Evolutionary conservation across 2,329 filamentous ascomycete genomes (phyloP).

Genomic region (Neofusicoccum parvum): DNA sequence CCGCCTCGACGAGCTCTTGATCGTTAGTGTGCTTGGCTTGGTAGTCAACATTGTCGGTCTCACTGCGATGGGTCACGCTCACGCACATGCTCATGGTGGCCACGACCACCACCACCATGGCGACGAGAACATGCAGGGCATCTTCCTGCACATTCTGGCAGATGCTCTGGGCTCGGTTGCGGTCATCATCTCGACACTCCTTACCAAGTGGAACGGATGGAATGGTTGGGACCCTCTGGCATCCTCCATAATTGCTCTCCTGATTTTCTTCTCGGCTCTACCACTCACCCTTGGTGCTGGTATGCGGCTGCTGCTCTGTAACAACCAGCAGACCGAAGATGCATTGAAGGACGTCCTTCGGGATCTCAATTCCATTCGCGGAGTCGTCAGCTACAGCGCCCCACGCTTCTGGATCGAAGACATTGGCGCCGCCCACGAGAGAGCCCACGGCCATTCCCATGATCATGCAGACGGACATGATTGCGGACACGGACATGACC

Average conservation of each 20-base stretch:
- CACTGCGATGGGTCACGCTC: slow-evolving; percentile 70
- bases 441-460: slow-evolving; percentile 37
- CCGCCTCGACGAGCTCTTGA: slow-evolving; percentile 79
- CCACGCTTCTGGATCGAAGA: slow-evolving; percentile 95
- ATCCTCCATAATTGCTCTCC: slow-evolving; percentile 86
- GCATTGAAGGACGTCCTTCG: slow-evolving; percentile 82
- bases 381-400: slow-evolving; percentile 81
- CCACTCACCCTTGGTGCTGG: slow-evolving; percentile 86
- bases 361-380: slow-evolving; percentile 77
- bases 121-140: slow-evolving; percentile 98
- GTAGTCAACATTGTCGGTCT: slow-evolving; percentile 92
- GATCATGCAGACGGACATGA: slow-evolving; percentile 33
- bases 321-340: slow-evolving; percentile 86
- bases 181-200: slow-evolving; percentile 85
- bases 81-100: slow-evolving; percentile 56
- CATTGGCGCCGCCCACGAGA: slow-evolving; percentile 47
- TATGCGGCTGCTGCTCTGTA: slow-evolving; percentile 77
- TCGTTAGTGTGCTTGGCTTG: slow-evolving; percentile 84
- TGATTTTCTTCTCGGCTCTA: slow-evolving; percentile 90
- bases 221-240: slow-evolving; percentile 92
- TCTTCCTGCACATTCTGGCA: slow-evolving; percentile 92
- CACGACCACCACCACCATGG: slow-evolving; percentile 60
- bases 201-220: slow-evolving; percentile 89
- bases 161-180: slow-evolving; percentile 93
- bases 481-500: slow-evolving; percentile 31